Evolutionary conservation across 2,329 filamentous ascomycete species (phyloP).

Genomic region (Cucurbitaria berberidis): DNA sequence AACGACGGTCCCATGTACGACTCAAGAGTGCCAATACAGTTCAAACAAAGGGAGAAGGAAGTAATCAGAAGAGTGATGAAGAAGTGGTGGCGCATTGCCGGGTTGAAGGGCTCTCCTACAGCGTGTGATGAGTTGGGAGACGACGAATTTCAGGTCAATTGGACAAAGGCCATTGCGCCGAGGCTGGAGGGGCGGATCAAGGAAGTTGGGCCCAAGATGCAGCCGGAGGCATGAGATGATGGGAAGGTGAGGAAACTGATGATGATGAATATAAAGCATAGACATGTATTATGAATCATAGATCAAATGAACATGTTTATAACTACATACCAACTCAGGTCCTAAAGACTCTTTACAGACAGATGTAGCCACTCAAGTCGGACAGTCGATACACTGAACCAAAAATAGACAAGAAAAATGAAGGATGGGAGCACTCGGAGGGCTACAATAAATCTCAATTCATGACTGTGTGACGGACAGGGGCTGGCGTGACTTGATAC

Average conservation of each 20-base stretch:
- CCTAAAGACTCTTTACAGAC: no score
- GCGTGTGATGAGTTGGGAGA: slow-evolving; percentile 64
- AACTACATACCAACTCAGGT: not conserved
- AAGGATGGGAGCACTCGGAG: no score
- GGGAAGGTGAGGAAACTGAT: not conserved
- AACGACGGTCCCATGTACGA: slow-evolving; percentile 48
- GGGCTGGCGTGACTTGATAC: no score
- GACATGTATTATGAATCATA: not conserved
- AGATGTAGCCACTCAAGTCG: no score
- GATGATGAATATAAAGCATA: not conserved
- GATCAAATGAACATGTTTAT: not conserved
- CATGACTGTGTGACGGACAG: no score
- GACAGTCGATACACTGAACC: no score
- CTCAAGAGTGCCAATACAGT: slow-evolving; percentile 53
- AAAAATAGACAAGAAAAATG: no score
- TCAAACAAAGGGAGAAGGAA: slow-evolving; percentile 54
- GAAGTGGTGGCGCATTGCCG: slow-evolving; percentile 75
- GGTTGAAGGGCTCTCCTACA: slow-evolving; percentile 60
- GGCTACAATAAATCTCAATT: no score
- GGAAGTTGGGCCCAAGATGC: slow-evolving; percentile 24
- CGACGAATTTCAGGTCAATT: slow-evolving; percentile 67
- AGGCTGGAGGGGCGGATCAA: slow-evolving; percentile 77
- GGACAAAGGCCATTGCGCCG: slow-evolving; percentile 82
- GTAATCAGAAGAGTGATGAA: slow-evolving; percentile 72
- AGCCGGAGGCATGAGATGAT: not conserved